Evolutionary conservation across 2,329 filamentous ascomycete species (phyloP).

Genomic region (Westerdykella aurantiaca): DNA sequence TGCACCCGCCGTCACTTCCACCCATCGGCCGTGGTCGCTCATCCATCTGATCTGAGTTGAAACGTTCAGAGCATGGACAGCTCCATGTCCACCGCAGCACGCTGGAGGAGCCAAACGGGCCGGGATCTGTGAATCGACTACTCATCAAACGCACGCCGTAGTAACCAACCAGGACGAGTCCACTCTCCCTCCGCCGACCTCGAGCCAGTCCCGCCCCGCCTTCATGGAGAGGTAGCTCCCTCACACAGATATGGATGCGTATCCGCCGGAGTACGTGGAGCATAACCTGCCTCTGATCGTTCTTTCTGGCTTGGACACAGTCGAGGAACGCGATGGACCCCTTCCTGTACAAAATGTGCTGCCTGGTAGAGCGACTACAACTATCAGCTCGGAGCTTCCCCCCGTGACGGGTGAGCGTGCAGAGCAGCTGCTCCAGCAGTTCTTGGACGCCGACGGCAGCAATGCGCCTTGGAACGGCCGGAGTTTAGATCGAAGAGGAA

Average conservation of each 20-base stretch:
- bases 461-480: conserved; percentile 61
- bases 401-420: conserved; percentile 61
- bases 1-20: too few relatives aligned
- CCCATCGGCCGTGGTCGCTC: too few relatives aligned
- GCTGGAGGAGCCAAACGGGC: too few relatives aligned
- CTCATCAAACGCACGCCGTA: too few relatives aligned
- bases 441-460: conserved; percentile 60
- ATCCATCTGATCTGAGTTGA: too few relatives aligned
- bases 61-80: too few relatives aligned
- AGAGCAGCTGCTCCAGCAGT: conserved; percentile 58
- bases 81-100: too few relatives aligned
- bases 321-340: conserved; percentile 36
- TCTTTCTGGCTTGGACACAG: conserved; percentile 63
- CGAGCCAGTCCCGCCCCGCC: neutral
- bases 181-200: neutral
- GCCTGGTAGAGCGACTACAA: conserved; percentile 47
- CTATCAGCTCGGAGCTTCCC: conserved; percentile 66
- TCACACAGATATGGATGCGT: conserved; percentile 62
- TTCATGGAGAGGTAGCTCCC: conserved; percentile 27
- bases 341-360: conserved; percentile 39
- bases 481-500: conserved; percentile 43
- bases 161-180: neutral
- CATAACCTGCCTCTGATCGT: conserved; percentile 83
- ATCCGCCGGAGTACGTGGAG: conserved; percentile 70
- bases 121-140: too few relatives aligned